These are phyloP conservation scores for Pleurotus tuoliensis DNA, from an alignment of 768 basidiomycete genomes.

Conservation along the genomic window DNA sequence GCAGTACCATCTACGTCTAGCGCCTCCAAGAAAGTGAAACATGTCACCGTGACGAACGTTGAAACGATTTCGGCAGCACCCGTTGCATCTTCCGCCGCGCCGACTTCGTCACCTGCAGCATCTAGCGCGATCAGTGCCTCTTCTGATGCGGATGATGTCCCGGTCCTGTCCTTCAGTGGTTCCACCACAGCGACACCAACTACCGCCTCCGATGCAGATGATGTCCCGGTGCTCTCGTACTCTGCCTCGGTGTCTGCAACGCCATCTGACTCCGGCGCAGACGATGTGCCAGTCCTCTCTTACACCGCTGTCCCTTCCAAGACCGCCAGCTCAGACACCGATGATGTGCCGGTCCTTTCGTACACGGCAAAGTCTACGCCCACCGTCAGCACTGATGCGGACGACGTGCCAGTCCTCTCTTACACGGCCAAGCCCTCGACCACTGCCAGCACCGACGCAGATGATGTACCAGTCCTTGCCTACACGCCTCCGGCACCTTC, in stretches of 20 bases:
- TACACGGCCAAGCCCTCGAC: background rate
- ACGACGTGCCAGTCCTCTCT: background rate
- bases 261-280: background rate
- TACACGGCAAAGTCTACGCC: background rate
- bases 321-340: background rate
- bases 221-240: too few relatives aligned
- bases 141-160: background rate
- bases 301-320: background rate
- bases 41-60: conserved; percentile 3
- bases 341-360: background rate
- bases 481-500: background rate
- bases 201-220: too few relatives aligned
- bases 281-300: conserved; percentile 2
- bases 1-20: background rate
- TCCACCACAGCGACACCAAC: background rate
- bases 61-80: background rate
- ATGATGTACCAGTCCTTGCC: background rate
- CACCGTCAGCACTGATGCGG: background rate
- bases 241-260: background rate
- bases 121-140: background rate
- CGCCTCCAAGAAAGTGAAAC: conserved; percentile 4
- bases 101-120: background rate
- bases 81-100: background rate
- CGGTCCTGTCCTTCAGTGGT: background rate
- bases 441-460: background rate